phyloP scores from a whole-genome alignment of 139 green algal species.

The Tetratostichococcus sp. region DNA sequence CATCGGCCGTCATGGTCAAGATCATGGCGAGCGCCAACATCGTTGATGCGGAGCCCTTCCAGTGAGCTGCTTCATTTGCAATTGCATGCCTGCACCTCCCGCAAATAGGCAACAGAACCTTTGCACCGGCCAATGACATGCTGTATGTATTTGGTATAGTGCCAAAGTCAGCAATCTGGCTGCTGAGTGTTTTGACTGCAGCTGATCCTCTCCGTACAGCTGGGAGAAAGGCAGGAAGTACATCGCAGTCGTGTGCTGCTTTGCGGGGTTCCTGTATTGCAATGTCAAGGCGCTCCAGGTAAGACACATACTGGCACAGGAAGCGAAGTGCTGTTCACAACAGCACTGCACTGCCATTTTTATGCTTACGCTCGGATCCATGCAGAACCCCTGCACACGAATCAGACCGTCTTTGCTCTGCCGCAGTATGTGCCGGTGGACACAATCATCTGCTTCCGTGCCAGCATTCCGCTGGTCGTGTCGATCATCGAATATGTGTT shows the following conservation, averaged over 20 bases:
- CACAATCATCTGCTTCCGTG: constrained; percentile 84
- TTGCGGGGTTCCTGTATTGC: constrained; percentile 49
- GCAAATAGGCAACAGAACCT: no score
- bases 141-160: no score
- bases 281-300: constrained; percentile 36
- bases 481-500: constrained; percentile 67
- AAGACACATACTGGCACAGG: no score
- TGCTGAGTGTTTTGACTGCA: no score
- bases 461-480: constrained; percentile 51
- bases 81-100: no score
- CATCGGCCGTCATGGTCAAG: constrained; percentile 28
- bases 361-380: no score
- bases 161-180: no score
- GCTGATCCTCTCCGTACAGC: no score
- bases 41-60: constrained; percentile 3
- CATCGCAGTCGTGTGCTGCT: constrained; percentile 37
- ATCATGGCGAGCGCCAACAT: neutral
- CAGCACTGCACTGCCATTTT: neutral
- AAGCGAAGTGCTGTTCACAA: no score
- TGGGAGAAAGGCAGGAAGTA: constrained; percentile 37
- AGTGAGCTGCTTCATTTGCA: neutral
- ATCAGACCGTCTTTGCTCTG: no score
- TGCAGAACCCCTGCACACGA: no score
- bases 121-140: no score
- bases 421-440: constrained; percentile 68